These are phyloP conservation scores for Baorangia bicolor DNA, from an alignment of 768 basidiomycete genomes.

Conservation along the genomic window DNA sequence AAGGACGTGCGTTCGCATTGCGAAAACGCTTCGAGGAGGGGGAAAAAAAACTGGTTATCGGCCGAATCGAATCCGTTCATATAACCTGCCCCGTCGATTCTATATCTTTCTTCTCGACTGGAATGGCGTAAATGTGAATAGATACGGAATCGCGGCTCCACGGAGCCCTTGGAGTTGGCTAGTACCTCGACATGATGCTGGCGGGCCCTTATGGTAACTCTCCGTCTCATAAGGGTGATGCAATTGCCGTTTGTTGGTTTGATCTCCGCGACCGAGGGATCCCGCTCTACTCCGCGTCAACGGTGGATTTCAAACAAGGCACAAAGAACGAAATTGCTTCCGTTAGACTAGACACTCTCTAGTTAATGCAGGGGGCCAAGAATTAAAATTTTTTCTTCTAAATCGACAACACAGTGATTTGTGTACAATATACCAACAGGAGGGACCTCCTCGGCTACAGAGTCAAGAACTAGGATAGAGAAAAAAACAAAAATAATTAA, in stretches of 20 bases:
- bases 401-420: background rate
- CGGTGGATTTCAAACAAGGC: slow-evolving; percentile 8
- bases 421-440: slow-evolving; percentile 19
- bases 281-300: slow-evolving; percentile 7
- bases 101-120: background rate
- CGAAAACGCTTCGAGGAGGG: background rate
- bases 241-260: slow-evolving; percentile 13
- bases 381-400: slow-evolving; percentile 8
- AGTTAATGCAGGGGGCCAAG: slow-evolving; percentile 8
- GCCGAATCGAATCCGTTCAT: background rate
- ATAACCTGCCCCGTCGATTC: background rate
- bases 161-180: slow-evolving; percentile 26
- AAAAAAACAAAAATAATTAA: slow-evolving; percentile 24
- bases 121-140: slow-evolving; percentile 3
- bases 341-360: slow-evolving; percentile 30
- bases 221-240: background rate
- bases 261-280: slow-evolving; percentile 31
- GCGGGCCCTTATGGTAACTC: background rate
- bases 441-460: slow-evolving; percentile 28
- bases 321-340: slow-evolving; percentile 24
- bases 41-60: background rate
- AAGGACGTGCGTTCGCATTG: background rate
- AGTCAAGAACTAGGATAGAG: slow-evolving; percentile 27
- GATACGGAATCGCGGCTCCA: slow-evolving; percentile 14
- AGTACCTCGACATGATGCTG: slow-evolving; percentile 1